Conservation (phyloP, 1,284 basidiomycete genomes). For the Ustilago shanxiensis region DNA sequence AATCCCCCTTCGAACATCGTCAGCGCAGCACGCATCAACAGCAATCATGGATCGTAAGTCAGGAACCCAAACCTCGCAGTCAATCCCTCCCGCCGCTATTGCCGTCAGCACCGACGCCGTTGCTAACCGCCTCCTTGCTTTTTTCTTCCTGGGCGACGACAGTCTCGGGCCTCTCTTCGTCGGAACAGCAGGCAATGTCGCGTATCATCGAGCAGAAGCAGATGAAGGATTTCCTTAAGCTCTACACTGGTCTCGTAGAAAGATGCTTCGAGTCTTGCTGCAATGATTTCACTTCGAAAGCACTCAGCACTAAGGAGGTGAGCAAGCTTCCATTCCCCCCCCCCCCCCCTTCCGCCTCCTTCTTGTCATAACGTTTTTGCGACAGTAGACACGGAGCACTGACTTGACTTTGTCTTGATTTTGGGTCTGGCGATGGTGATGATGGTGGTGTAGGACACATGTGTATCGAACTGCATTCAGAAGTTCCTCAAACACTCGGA, state of each 20-base stretch:
- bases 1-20: not conserved
- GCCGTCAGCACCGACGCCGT: not conserved
- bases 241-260: conserved; percentile 96
- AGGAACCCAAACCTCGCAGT: no score
- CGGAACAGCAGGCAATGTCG: conserved; percentile 67
- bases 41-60: conserved; percentile 57
- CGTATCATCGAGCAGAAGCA: conserved; percentile 72
- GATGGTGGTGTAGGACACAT: conserved; percentile 71
- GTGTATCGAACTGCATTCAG: conserved; percentile 79
- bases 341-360: no score
- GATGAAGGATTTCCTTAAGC: conserved; percentile 98
- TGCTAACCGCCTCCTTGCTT: not conserved
- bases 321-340: no score
- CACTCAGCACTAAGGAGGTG: conserved; percentile 93
- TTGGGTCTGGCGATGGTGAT: no score
- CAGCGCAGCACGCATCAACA: conserved; percentile 13
- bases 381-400: no score
- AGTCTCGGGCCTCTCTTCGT: conserved; percentile 66
- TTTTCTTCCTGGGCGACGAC: conserved; percentile 1
- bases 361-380: no score
- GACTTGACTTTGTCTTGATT: not conserved
- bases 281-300: conserved; percentile 96
- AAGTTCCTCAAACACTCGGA: conserved; percentile 99
- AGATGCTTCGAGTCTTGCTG: conserved; percentile 94
- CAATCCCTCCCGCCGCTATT: no score